Percentiles rank a stretch among this genome's conserved stretches.
Evolutionary conservation across 345 rosid species (phyloP).

Genomic region (Clausena lansium): DNA sequence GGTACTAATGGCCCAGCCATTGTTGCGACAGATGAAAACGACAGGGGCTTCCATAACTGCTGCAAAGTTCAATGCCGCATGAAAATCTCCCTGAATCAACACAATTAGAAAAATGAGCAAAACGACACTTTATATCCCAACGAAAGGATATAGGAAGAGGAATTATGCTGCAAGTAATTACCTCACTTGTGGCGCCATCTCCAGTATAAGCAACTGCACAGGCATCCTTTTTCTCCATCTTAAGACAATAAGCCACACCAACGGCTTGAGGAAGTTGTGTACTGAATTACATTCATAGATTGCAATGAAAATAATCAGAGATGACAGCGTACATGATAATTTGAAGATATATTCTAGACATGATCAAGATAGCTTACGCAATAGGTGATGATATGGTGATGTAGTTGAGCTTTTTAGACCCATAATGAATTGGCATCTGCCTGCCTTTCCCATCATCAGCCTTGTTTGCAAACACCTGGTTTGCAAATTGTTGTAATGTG

Average conservation of each 20-base stretch:
- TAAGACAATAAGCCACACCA: conserved; percentile 70
- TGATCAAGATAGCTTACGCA: conserved; percentile 45
- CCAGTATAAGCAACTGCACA: conserved; percentile 66
- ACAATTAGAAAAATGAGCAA: background rate
- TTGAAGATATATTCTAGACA: background rate
- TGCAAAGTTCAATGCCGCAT: conserved; percentile 84
- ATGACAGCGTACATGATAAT: no score
- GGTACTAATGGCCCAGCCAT: conserved; percentile 93
- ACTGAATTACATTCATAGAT: conserved; percentile 24
- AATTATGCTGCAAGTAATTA: background rate
- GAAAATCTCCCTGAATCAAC: conserved; percentile 71
- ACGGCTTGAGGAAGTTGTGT: conserved; percentile 86
- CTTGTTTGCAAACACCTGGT: conserved; percentile 69
- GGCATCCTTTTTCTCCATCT: conserved; percentile 68
- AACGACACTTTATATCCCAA: background rate
- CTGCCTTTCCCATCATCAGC: conserved; percentile 77
- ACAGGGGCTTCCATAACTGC: conserved; percentile 81
- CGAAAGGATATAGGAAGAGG: background rate
- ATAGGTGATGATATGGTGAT: conserved; percentile 76
- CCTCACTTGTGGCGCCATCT: conserved; percentile 88
- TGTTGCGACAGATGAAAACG: conserved; percentile 72
- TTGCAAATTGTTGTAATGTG: conserved; percentile 62
- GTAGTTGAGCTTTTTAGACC: conserved; percentile 63
- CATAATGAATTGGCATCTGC: conserved; percentile 87
- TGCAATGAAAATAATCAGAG: background rate